Evolutionary conservation across 805 yeast species (phyloP).

Genomic region (Candida jianshihensis): DNA sequence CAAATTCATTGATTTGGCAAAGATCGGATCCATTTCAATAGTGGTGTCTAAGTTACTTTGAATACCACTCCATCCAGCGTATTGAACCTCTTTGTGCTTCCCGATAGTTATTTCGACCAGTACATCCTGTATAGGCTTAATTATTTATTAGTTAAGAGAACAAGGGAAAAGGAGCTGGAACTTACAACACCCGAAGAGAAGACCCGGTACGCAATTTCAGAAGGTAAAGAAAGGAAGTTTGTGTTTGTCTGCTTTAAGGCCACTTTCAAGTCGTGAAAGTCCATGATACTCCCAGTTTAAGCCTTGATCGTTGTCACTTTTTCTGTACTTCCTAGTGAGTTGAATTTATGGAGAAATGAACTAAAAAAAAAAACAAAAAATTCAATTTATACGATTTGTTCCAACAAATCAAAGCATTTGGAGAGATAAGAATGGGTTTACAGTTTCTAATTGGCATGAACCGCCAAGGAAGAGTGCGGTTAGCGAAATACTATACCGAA

Average conservation of each 20-base stretch:
- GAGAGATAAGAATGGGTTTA: constrained; percentile 65
- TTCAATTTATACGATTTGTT: no score
- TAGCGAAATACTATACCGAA: constrained; percentile 69
- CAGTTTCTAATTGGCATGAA: constrained; percentile 80
- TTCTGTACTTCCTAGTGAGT: background rate
- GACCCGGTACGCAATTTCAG: constrained; percentile 36
- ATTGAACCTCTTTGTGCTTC: constrained; percentile 24
- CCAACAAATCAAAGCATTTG: no score
- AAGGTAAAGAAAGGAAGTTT: constrained; percentile 50
- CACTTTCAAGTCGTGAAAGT: background rate
- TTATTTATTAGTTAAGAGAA: constrained; percentile 9
- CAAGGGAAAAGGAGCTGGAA: constrained; percentile 5
- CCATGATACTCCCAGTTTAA: background rate
- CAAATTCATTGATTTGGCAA: constrained; percentile 47
- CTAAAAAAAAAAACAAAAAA: background rate
- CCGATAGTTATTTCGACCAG: constrained; percentile 37
- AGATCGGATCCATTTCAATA: constrained; percentile 61
- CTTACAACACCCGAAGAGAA: constrained; percentile 44
- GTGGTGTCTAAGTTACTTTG: constrained; percentile 25
- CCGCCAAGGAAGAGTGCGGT: constrained; percentile 87
- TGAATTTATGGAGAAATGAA: background rate
- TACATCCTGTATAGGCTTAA: constrained; percentile 43
- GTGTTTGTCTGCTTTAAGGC: constrained; percentile 30
- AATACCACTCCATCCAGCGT: constrained; percentile 67
- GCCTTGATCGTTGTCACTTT: background rate